Conservation (phyloP, 192 early-diverging fungal species). For the Coemansia sp. region DNA sequence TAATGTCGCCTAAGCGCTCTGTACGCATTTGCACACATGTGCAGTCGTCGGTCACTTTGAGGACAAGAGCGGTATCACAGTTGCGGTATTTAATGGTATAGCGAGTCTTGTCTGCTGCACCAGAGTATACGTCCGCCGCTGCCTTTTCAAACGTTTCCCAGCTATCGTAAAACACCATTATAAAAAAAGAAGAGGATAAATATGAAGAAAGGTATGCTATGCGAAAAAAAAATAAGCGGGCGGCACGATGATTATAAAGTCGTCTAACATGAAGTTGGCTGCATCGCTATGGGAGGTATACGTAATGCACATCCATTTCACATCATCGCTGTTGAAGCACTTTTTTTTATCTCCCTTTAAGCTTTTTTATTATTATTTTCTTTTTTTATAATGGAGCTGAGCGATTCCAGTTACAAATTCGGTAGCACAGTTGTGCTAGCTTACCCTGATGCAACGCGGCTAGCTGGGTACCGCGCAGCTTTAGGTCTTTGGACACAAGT, state of each 20-base stretch:
- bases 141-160: constrained; percentile 47
- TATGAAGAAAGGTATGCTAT: neutral
- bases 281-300: constrained; percentile 8
- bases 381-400: constrained; percentile 25
- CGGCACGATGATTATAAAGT: neutral
- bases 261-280: neutral
- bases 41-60: constrained; percentile 52
- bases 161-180: constrained; percentile 40
- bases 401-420: constrained; percentile 28
- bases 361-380: neutral
- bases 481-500: constrained; percentile 31
- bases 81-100: constrained; percentile 56
- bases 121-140: constrained; percentile 32
- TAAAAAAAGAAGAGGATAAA: constrained; percentile 5
- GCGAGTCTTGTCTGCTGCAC: constrained; percentile 32
- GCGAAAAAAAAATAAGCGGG: neutral
- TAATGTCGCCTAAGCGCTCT: constrained; percentile 38
- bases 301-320: constrained; percentile 1
- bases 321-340: neutral
- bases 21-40: constrained; percentile 51
- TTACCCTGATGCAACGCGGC: constrained; percentile 45
- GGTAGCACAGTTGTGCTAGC: constrained; percentile 39
- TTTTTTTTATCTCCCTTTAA: neutral
- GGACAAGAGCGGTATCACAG: constrained; percentile 36
- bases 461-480: constrained; percentile 48